Evolutionary conservation across 2,329 filamentous ascomycete genomes (phyloP), one percentile per base, ranked within the genome.

Genomic region (Claviceps pusilla): DNA sequence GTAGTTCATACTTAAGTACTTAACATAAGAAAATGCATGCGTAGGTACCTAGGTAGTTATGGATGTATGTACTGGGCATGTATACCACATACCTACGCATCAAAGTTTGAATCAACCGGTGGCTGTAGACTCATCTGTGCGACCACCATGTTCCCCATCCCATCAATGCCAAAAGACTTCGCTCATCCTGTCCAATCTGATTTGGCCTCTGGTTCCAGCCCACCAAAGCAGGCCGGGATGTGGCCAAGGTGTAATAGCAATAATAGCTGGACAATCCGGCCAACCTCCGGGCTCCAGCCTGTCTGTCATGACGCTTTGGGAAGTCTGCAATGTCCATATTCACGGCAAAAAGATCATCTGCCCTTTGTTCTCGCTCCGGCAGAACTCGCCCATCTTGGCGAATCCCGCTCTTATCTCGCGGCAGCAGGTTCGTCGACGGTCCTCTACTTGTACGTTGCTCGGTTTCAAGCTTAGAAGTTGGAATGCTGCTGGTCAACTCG

Each of bases 401-500:
- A 45, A 45, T 45, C 11, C 14, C 14, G 7, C 9, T 24, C 42
- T 35, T 24, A 48, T 53, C 51, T 48, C 19, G 1, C 37, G 49
- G 37, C 46, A 42, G 24, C 31, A 41, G 19, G 37, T 33, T 24
- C 51, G 29, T 41, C 50, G 46, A 35, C 16, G 24, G 2, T 24
- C 24, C 24, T 24, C 24, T 24, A 24, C 24, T 24, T 24, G 24
- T 24, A 24, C 2, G 24, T 24, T 24, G 2, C 24, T 24, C 3
- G 24, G 24, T 3, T 24, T 48, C 43, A n/a, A 2, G 14, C 37
- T 41, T 41, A 14, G 14, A 41, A 16, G 53, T 11, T 48, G 31
- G 31, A 48, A 48, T 48, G 31, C 47, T 33, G 29, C 29, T 48
- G 47, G 47, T 51, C 55, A 54, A 47, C 29, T 33, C 49, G 41